A percentile compares a stretch with the other conserved stretches of the same genome.
phyloP scores from a whole-genome alignment of 805 yeast species.

The Grigorovia transvaalensis region DNA sequence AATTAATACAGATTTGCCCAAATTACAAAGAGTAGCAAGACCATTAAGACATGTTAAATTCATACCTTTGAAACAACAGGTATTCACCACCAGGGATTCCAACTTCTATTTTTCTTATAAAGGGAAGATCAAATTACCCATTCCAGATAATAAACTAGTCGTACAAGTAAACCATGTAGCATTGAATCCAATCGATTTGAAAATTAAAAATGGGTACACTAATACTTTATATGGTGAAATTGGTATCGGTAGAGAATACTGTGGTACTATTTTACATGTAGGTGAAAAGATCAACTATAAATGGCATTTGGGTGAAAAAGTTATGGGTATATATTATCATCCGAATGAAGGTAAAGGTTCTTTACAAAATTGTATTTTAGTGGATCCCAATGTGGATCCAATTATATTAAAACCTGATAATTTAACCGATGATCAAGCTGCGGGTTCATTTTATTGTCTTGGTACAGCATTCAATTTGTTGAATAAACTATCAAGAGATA shows the following conservation, averaged over 20 bases:
- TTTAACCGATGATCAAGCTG: slow-evolving; percentile 44
- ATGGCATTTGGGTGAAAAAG: slow-evolving; percentile 50
- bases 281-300: slow-evolving; percentile 34
- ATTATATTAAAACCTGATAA: slow-evolving; percentile 38
- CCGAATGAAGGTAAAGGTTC: slow-evolving; percentile 44
- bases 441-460: slow-evolving; percentile 52
- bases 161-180: slow-evolving; percentile 52
- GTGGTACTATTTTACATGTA: slow-evolving; percentile 47
- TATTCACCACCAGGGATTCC: slow-evolving; percentile 31
- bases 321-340: slow-evolving; percentile 52
- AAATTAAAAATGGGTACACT: slow-evolving; percentile 46
- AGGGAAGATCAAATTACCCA: slow-evolving; percentile 40
- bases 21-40: slow-evolving; percentile 32
- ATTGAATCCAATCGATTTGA: slow-evolving; percentile 56
- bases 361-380: slow-evolving; percentile 43
- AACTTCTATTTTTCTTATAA: slow-evolving; percentile 41
- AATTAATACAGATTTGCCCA: slow-evolving; percentile 11
- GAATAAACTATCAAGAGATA: slow-evolving; percentile 18
- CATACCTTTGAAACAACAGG: slow-evolving; percentile 40
- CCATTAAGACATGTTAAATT: slow-evolving; percentile 42
- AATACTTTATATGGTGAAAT: slow-evolving; percentile 42
- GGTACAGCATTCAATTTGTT: slow-evolving; percentile 51
- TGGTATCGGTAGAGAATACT: slow-evolving; percentile 64
- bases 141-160: slow-evolving; percentile 38
- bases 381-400: slow-evolving; percentile 44